A percentile compares a stretch with the other conserved stretches of the same genome.
Evolutionary conservation across 2,329 filamentous ascomycete genomes (phyloP).

Genomic region (Pestalotiopsis sp.): DNA sequence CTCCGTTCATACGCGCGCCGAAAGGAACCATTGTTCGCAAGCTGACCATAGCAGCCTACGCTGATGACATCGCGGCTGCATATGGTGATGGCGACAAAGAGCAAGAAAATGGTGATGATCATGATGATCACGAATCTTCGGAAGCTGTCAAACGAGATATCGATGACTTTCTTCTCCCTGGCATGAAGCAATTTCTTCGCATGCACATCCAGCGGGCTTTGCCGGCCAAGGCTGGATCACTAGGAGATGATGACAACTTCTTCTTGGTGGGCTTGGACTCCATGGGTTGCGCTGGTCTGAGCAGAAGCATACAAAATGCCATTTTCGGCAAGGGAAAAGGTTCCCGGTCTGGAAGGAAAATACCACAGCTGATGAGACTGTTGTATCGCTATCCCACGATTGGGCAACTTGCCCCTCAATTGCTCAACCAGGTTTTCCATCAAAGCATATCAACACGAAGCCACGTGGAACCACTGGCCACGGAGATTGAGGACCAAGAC

Average conservation of each 20-base stretch:
- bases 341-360: neutral
- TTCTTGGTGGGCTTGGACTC: neutral
- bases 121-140: neutral
- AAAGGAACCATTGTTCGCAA: neutral
- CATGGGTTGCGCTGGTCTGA: neutral
- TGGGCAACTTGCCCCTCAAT: neutral
- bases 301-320: neutral
- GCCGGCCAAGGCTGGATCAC: neutral
- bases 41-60: neutral
- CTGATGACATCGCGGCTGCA: neutral
- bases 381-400: neutral
- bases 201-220: neutral
- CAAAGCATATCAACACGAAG: neutral
- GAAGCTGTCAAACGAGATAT: neutral
- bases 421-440: neutral
- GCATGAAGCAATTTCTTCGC: neutral
- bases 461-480: neutral
- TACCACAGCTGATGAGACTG: neutral
- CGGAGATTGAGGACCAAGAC: neutral
- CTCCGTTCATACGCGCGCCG: neutral
- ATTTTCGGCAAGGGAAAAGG: neutral
- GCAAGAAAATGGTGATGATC: neutral
- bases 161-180: neutral
- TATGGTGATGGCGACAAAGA: neutral
- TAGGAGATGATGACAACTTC: neutral